A percentile compares a stretch with the other conserved stretches of the same genome.
phyloP scores from a whole-genome alignment of 2,329 filamentous ascomycete genomes.

The Cladophialophora chaetospira region DNA sequence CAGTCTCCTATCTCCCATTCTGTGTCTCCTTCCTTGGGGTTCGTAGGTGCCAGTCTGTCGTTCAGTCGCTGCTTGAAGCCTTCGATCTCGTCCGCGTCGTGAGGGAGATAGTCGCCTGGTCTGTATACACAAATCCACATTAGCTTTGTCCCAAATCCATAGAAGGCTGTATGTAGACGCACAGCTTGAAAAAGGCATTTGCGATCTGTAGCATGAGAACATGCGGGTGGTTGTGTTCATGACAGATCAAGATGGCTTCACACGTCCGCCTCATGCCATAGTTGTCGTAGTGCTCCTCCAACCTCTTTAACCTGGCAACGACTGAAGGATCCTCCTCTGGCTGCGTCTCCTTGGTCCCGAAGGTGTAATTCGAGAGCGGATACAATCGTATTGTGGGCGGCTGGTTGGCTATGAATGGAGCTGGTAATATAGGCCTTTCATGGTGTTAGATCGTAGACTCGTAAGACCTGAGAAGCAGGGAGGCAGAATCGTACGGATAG shows the following conservation, averaged over 20 bases:
- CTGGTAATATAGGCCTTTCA: constrained; percentile 70
- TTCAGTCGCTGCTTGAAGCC: constrained; percentile 95
- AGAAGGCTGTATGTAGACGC: constrained; percentile 36
- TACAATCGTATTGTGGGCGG: constrained; percentile 87
- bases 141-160: neutral
- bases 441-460: constrained; percentile 5
- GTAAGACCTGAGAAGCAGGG: neutral
- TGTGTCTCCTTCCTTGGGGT: constrained; percentile 64
- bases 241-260: constrained; percentile 94
- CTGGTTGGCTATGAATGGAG: constrained; percentile 85
- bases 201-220: constrained; percentile 99
- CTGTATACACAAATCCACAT: constrained; percentile 40
- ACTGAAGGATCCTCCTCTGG: constrained; percentile 97
- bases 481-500: constrained; percentile 16
- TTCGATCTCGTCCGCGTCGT: constrained; percentile 82
- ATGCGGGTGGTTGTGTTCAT: constrained; percentile 98
- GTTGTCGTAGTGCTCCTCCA: constrained; percentile 91
- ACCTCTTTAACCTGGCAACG: constrained; percentile 82
- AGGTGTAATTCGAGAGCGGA: constrained; percentile 97
- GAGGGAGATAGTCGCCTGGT: constrained; percentile 88
- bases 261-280: constrained; percentile 97
- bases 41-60: constrained; percentile 90
- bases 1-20: constrained; percentile 96
- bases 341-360: constrained; percentile 96
- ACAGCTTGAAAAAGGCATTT: constrained; percentile 98